phyloP scores from a whole-genome alignment of 106 monocot genomes.

The Phalaenopsis aphrodite region DNA sequence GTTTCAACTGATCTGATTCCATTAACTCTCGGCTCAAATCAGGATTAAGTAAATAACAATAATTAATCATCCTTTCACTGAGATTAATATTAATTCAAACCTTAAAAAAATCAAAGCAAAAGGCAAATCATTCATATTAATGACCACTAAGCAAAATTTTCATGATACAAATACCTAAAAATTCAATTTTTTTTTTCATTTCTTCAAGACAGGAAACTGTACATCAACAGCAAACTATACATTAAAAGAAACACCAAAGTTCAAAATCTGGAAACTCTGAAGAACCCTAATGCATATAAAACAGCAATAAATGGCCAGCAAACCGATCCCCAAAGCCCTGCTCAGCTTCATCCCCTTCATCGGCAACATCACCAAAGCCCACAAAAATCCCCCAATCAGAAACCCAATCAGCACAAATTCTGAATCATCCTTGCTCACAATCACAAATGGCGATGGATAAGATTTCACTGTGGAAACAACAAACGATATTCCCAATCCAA shows the following conservation, averaged over 20 bases:
- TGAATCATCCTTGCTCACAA: constrained; percentile 8
- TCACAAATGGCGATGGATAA: constrained; percentile 16
- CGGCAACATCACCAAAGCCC: constrained; percentile 26
- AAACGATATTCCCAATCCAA: constrained; percentile 8
- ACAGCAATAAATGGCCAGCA: constrained; percentile 24
- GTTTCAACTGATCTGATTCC: too few relatives aligned
- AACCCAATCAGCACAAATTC: constrained; percentile 27
- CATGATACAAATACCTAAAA: too few relatives aligned
- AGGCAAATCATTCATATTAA: too few relatives aligned
- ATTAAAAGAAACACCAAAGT: not conserved
- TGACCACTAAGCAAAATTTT: too few relatives aligned
- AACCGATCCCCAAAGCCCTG: constrained; percentile 23
- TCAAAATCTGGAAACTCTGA: not conserved
- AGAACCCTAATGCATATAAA: constrained; percentile 27
- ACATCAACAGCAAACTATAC: not conserved
- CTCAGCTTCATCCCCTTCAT: constrained; percentile 30
- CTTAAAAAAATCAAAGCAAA: too few relatives aligned
- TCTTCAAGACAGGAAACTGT: not conserved
- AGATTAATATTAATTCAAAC: too few relatives aligned
- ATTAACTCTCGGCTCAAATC: too few relatives aligned
- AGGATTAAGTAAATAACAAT: too few relatives aligned
- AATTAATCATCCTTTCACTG: too few relatives aligned
- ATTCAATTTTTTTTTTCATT: too few relatives aligned
- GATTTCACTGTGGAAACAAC: constrained; percentile 1
- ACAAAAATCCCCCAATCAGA: constrained; percentile 25